A percentile compares a stretch with the other conserved stretches of the same genome.
phyloP scores from a whole-genome alignment of 441 rosid species.

The Erodium texanum region DNA sequence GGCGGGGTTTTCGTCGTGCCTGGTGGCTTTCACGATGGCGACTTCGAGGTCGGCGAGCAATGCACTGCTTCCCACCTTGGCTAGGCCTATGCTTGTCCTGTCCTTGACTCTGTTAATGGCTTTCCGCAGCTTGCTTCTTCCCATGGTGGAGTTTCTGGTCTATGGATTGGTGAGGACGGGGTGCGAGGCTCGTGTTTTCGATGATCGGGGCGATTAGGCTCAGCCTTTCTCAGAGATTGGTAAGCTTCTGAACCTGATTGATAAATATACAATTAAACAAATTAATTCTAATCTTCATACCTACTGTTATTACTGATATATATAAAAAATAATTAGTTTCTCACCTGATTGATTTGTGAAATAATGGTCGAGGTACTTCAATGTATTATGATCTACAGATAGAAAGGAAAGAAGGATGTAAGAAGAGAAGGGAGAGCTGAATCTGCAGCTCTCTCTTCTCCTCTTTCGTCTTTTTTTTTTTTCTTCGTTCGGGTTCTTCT shows the following conservation, averaged over 20 bases:
- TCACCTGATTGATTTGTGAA: background rate
- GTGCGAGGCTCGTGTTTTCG: constrained; percentile 59
- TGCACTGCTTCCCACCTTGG: constrained; percentile 61
- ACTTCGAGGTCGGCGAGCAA: constrained; percentile 68
- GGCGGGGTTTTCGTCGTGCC: constrained; percentile 80
- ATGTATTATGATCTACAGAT: background rate
- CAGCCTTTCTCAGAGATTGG: background rate
- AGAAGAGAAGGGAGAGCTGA: constrained; percentile 1
- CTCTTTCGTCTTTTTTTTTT: background rate
- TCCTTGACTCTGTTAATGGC: background rate
- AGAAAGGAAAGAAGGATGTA: background rate
- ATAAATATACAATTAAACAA: too few relatives aligned
- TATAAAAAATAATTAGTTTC: background rate
- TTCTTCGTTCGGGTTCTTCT: background rate
- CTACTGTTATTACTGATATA: too few relatives aligned
- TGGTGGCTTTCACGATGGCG: constrained; percentile 77
- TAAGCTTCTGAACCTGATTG: background rate
- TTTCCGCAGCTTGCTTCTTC: constrained; percentile 25
- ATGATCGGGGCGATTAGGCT: constrained; percentile 21
- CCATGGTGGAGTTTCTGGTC: constrained; percentile 48
- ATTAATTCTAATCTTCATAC: too few relatives aligned
- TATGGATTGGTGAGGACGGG: constrained; percentile 78
- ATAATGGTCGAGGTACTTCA: background rate
- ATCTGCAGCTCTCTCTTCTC: background rate
- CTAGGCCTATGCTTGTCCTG: constrained; percentile 57